Evolutionary conservation across 148 eudicot genomes (phyloP), one percentile per base, ranked within the genome.

Genomic region (Vaccinium vitisidaea): DNA sequence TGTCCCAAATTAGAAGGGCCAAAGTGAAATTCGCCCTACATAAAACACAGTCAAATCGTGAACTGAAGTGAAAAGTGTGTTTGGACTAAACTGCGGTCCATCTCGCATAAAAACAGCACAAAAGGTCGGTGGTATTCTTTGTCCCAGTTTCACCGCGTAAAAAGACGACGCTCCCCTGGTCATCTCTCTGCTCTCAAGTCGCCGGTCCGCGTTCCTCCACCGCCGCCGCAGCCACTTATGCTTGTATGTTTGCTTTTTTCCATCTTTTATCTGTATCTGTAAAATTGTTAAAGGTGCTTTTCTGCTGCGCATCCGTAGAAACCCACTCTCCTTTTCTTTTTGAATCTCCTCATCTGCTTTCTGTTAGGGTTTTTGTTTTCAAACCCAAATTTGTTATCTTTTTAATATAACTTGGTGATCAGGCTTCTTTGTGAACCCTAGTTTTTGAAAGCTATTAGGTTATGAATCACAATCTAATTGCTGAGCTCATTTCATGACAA

Each of bases 381-480:
- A 18, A 4, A 2, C 25, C 43, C 5, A 39, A 74, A 6, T 8
- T 43, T 8, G 43, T 0, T 5, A 43, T 36, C n/a, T 75, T 75
- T 75, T 18, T 43, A 21, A 43, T 14, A 74, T 1, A 8, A 32
- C 21, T 19, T 8, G 46, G 7, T 50, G 27, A 75, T 46, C 21
- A 39, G 77, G 52, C 12, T 74, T 74, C 77, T 74, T n/a, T 48
- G 23, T 75, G 13, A 48, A 75, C 79, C 79, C 54, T 75, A 48
- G 2, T 21, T 23, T 75, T 8, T 49, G 18, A 49, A 10, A 39
- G 25, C 15, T 76, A 0, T 49, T 14, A 8, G 19, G 23, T 43
- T 19, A 8, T 21, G 46, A 48, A 23, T 32, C 50, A 15, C 48
- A 39, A 15, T 76, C 19, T 75, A 39, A 43, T 19, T 43, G 12